These are phyloP conservation scores for Phaffia tasmanica DNA, from an alignment of 768 basidiomycete species.

Conservation along the genomic window DNA sequence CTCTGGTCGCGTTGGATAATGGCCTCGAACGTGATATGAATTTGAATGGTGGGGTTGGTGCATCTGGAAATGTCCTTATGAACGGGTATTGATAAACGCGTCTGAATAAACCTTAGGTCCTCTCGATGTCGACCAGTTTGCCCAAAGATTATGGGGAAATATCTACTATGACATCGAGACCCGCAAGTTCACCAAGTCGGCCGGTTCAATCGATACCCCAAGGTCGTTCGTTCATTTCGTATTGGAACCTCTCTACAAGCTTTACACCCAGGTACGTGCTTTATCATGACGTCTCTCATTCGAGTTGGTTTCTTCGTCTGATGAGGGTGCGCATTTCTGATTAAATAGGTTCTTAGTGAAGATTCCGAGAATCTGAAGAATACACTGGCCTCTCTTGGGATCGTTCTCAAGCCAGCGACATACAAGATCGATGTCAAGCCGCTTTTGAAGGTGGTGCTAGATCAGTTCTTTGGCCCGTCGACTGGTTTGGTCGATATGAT, in stretches of 20 bases:
- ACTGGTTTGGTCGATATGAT: slow-evolving; percentile 89
- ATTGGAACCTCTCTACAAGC: slow-evolving; percentile 89
- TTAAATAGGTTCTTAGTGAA: slow-evolving; percentile 74
- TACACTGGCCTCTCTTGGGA: slow-evolving; percentile 66
- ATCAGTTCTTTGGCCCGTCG: slow-evolving; percentile 89
- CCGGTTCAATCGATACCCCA: slow-evolving; percentile 49
- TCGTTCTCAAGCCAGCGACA: slow-evolving; percentile 78
- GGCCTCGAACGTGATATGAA: background rate
- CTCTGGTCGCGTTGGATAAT: background rate
- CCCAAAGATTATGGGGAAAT: slow-evolving; percentile 91
- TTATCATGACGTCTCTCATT: background rate
- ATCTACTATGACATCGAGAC: slow-evolving; percentile 80
- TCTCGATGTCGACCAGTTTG: slow-evolving; percentile 73
- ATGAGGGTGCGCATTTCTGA: background rate
- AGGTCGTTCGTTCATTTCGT: slow-evolving; percentile 93
- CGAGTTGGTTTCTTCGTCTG: background rate
- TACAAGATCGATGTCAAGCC: slow-evolving; percentile 99
- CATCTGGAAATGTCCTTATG: no score
- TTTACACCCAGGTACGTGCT: slow-evolving; percentile 56
- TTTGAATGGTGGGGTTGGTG: no score
- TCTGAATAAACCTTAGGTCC: slow-evolving; percentile 43
- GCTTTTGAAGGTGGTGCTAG: slow-evolving; percentile 78
- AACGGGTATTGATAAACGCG: background rate
- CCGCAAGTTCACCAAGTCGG: slow-evolving; percentile 81
- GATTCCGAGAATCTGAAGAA: slow-evolving; percentile 76